A percentile compares a stretch with the other conserved stretches of the same genome.
Evolutionary conservation across 2,329 filamentous ascomycete genomes (phyloP).

Genomic region (Phialophora macrospora): DNA sequence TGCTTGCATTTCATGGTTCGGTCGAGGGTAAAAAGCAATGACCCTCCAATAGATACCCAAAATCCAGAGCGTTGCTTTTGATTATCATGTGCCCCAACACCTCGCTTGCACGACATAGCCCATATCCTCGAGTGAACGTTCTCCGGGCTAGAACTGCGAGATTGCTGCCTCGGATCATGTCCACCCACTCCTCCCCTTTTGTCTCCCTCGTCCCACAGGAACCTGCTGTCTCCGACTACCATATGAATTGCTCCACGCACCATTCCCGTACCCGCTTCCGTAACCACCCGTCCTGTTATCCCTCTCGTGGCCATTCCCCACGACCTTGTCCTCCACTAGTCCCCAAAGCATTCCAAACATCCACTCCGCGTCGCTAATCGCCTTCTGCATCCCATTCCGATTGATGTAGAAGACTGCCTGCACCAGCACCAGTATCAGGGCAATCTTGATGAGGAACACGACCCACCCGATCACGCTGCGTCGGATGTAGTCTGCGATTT

Average conservation of each 20-base stretch:
- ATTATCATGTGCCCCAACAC: not conserved
- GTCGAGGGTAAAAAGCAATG: not conserved
- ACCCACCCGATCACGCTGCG: constrained; percentile 38
- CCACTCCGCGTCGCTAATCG: constrained; percentile 34
- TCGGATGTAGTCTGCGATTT: constrained; percentile 37
- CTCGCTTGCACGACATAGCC: not conserved
- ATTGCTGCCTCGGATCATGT: constrained; percentile 10
- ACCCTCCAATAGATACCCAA: constrained; percentile 16
- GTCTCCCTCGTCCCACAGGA: constrained; percentile 18
- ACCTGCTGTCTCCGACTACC: constrained; percentile 30
- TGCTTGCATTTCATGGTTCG: constrained; percentile 1
- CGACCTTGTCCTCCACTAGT: constrained; percentile 25
- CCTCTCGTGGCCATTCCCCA: constrained; percentile 12
- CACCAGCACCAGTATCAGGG: constrained; percentile 27
- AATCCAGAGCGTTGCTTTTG: not conserved
- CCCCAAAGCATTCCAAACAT: constrained; percentile 32
- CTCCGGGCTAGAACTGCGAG: not conserved
- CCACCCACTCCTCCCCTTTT: constrained; percentile 24
- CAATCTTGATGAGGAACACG: constrained; percentile 34
- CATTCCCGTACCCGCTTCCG: constrained; percentile 4
- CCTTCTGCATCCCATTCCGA: constrained; percentile 33
- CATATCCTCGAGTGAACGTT: not conserved
- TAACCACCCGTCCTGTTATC: constrained; percentile 16
- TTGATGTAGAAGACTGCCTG: constrained; percentile 37
- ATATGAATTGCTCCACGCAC: constrained; percentile 17